A percentile compares a stretch with the other conserved stretches of the same genome.
Conservation (phyloP, 306 rosid genomes). For the Ormosia emarginata region DNA sequence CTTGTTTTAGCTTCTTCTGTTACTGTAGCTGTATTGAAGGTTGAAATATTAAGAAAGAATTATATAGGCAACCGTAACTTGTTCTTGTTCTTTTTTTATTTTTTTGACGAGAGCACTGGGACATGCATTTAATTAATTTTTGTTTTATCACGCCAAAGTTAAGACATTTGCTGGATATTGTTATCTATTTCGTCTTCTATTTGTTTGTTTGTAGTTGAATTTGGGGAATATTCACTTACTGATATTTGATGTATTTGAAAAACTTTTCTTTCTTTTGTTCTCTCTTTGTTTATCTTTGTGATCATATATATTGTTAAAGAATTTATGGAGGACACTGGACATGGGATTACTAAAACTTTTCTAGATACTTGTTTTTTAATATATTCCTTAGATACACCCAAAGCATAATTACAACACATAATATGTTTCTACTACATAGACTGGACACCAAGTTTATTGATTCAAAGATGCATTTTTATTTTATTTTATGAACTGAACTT, state of each 20-base stretch:
- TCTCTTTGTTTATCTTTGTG: not conserved
- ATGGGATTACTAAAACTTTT: too few species aligned
- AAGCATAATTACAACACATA: too few species aligned
- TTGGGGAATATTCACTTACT: not conserved
- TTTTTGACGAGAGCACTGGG: not conserved
- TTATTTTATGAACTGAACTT: too few species aligned
- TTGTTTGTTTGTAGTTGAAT: not conserved
- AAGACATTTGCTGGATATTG: not conserved
- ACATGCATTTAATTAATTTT: not conserved
- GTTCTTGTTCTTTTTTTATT: too few species aligned
- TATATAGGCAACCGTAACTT: not conserved
- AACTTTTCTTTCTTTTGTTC: not conserved
- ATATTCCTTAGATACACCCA: too few species aligned
- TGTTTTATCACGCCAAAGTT: not conserved
- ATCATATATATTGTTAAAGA: too few species aligned
- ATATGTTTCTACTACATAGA: too few species aligned
- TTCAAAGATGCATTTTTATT: too few species aligned
- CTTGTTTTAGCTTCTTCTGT: slow-evolving; percentile 8
- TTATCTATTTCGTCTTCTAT: not conserved
- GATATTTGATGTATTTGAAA: not conserved
- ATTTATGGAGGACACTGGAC: too few species aligned
- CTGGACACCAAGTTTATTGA: too few species aligned
- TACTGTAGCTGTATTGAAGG: not conserved
- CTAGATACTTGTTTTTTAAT: too few species aligned
- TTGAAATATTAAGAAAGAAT: not conserved